Percentiles rank a stretch among this genome's conserved stretches.
Evolutionary conservation across 1,139 yeast species (phyloP).

Genomic region (Eremothecium cymbalariae): DNA sequence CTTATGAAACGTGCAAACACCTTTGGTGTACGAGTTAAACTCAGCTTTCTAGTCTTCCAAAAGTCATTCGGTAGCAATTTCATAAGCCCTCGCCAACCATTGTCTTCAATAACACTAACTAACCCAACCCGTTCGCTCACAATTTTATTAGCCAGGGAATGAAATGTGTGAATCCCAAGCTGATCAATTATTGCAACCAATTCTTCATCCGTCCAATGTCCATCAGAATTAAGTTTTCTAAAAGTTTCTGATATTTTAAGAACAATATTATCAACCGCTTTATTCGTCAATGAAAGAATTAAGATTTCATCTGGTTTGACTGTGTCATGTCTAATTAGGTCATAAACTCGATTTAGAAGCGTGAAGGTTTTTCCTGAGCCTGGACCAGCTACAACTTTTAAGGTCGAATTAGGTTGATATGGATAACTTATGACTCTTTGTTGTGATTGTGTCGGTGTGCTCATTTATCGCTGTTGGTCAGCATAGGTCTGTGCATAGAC

Average conservation of each 20-base stretch:
- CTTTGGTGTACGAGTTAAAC: conserved; percentile 4
- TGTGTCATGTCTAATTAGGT: conserved; percentile 36
- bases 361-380: conserved; percentile 73
- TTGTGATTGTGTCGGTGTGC: conserved; percentile 34
- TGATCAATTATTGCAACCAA: conserved; percentile 27
- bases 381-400: conserved; percentile 59
- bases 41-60: conserved; percentile 11
- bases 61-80: conserved; percentile 24
- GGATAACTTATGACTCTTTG: conserved; percentile 34
- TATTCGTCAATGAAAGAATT: conserved; percentile 61
- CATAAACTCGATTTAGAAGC: conserved; percentile 45
- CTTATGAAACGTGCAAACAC: conserved; percentile 10
- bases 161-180: conserved; percentile 51
- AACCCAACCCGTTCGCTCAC: conserved; percentile 37
- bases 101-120: conserved; percentile 41
- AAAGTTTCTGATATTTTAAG: conserved; percentile 34
- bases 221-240: conserved; percentile 26
- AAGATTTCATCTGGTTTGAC: conserved; percentile 48
- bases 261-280: conserved; percentile 52
- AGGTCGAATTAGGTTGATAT: conserved; percentile 34
- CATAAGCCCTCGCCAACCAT: conserved; percentile 42
- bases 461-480: conserved; percentile 7
- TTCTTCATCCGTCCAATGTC: conserved; percentile 6
- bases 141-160: conserved; percentile 48
- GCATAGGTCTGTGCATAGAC: background rate